phyloP scores from a whole-genome alignment of 2,329 filamentous ascomycete species.

The Fusarium tanahbumbuense region DNA sequence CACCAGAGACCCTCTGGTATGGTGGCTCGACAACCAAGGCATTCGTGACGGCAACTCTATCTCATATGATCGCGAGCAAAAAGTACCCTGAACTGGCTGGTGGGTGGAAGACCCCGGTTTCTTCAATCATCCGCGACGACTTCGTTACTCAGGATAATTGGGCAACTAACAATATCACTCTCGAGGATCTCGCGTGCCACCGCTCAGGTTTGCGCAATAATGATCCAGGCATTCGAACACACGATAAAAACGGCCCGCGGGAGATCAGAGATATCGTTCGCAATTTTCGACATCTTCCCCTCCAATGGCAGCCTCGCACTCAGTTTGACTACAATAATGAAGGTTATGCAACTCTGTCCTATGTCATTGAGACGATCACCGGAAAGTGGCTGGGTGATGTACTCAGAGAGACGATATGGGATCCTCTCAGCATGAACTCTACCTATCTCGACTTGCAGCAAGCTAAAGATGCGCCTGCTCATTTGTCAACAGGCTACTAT shows the following conservation, averaged over 20 bases:
- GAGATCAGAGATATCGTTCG: constrained; percentile 54
- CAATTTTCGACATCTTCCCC: constrained; percentile 58
- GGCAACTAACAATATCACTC: constrained; percentile 61
- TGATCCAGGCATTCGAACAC: constrained; percentile 49
- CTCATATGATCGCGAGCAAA: constrained; percentile 62
- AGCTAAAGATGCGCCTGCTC: constrained; percentile 39
- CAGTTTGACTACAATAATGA: constrained; percentile 63
- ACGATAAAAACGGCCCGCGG: constrained; percentile 49
- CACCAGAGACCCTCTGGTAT: constrained; percentile 64
- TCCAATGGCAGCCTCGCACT: constrained; percentile 58
- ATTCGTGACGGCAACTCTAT: constrained; percentile 61
- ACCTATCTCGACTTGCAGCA: constrained; percentile 52
- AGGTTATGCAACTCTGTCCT: constrained; percentile 59
- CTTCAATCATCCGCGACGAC: constrained; percentile 61
- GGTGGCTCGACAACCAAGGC: constrained; percentile 68
- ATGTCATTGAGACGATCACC: constrained; percentile 59
- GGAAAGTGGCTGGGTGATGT: constrained; percentile 54
- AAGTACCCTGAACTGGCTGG: constrained; percentile 44
- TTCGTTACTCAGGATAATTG: constrained; percentile 62
- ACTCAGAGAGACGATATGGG: constrained; percentile 56
- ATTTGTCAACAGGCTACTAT: constrained; percentile 57
- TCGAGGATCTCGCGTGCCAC: constrained; percentile 67
- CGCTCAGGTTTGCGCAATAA: constrained; percentile 62
- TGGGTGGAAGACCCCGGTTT: constrained; percentile 61
- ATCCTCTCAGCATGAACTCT: constrained; percentile 60